phyloP scores from a whole-genome alignment of 139 green algal species.

The Astrephomene gubernaculifera region DNA sequence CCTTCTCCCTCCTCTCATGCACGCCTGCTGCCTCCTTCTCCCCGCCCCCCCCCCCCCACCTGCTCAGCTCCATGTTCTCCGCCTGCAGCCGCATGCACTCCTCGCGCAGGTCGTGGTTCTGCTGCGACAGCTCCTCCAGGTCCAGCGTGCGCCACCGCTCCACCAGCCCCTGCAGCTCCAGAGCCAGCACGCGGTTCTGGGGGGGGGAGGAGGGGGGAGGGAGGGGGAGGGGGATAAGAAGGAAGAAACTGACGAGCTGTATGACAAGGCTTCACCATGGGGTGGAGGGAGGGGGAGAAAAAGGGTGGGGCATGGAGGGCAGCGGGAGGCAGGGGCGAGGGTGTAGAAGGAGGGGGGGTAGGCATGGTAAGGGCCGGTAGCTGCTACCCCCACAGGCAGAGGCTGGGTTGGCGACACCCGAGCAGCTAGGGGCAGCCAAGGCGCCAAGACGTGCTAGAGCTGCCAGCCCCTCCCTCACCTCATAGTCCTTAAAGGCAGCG shows the following conservation, averaged over 20 bases:
- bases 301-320: not conserved
- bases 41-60: conserved; percentile 3
- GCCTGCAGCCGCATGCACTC: conserved; percentile 50
- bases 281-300: not conserved
- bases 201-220: not conserved
- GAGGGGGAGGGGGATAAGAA: not conserved
- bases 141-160: conserved; percentile 52
- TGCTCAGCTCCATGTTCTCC: conserved; percentile 53
- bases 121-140: conserved; percentile 47
- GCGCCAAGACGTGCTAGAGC: no score
- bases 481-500: conserved; percentile 37
- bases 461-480: not conserved
- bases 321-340: not conserved
- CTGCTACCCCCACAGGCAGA: no score
- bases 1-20: not conserved
- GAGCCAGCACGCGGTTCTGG: conserved; percentile 54
- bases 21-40: not conserved
- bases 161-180: conserved; percentile 55
- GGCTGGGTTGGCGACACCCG: no score
- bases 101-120: conserved; percentile 49
- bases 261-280: no score
- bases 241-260: no score
- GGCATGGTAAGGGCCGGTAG: no score
- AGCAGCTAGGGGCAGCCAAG: no score
- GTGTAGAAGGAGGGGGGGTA: no score